Evolutionary conservation across 352 stramenopile species (phyloP), one percentile per base, ranked within the genome.

Genomic region (Pythium myriotylum): DNA sequence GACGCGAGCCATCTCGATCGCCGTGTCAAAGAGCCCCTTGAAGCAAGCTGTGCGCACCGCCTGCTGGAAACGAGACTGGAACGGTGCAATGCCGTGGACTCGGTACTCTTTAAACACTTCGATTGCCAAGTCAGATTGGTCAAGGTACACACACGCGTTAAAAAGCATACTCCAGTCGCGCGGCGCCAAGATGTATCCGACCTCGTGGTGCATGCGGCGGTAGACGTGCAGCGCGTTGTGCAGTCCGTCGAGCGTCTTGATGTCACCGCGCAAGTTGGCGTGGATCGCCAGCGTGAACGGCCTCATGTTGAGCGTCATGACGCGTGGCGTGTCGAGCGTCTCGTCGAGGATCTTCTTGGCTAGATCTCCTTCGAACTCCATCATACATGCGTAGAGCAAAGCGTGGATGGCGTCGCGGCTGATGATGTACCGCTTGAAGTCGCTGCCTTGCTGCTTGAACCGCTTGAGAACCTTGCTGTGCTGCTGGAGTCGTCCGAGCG

Each of bases 81-180:
- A 65, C 45, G 79, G 65, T 32, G 52, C 59, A 46, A 84, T 72
- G 37, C 62, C 57, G 46, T 86, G 65, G 12, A 47, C 51, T 16
- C 65, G 62, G 43, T 79, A 86, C 6, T 33, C 68, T n/a, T 68
- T 65, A 52, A 86, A 86, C 0, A 86, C 52, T 40, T 77, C 60
- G 10, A 84, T 58, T 16, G 74, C 74, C 12, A 60, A 52, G 17
- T 75, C 70, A 13, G 64, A 49, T 27, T 74, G 66, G 17, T 60
- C 40, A 56, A 79, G 63, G 46, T 72, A 74, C 17, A 84, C 54
- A 43, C 74, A 78, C 46, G 74, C 59, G 22, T 81, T 84, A 22
- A 86, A 66, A 33, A 86, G 65, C 47, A 57, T 65, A 45, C 68
- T 74, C 77, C 77, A 86, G 39, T 76, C 68, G 26, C 49, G 35